Evolutionary conservation across 2,329 filamentous ascomycete genomes (phyloP).

Genomic region (Botrytis squamosa): DNA sequence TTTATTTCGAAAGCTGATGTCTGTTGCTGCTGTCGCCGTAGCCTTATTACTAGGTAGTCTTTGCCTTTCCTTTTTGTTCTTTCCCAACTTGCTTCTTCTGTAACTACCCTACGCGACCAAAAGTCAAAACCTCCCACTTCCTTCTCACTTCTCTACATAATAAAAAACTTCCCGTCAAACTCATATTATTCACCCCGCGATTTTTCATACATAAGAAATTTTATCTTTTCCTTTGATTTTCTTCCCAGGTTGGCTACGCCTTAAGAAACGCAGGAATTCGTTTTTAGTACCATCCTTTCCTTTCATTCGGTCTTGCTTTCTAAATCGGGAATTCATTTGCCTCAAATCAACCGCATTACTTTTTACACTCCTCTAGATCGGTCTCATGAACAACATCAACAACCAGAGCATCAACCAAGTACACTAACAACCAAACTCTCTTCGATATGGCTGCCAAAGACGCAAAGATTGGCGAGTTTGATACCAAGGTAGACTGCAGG

Average conservation of each 20-base stretch:
- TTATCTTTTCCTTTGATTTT: not conserved
- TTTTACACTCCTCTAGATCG: not conserved
- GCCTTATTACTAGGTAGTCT: not conserved
- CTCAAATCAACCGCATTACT: not conserved
- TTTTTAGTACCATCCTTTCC: not conserved
- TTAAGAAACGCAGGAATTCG: not conserved
- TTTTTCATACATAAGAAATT: not conserved
- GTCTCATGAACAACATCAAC: too few relatives aligned
- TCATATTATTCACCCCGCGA: not conserved
- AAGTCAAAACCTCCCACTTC: too few relatives aligned
- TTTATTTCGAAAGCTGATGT: not conserved
- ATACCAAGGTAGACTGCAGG: conserved; percentile 14
- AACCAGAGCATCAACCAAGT: not conserved
- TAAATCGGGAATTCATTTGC: not conserved
- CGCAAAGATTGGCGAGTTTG: not conserved
- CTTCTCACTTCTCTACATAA: not conserved
- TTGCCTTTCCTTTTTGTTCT: not conserved
- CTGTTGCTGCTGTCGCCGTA: not conserved
- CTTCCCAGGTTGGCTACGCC: not conserved
- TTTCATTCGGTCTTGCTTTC: not conserved
- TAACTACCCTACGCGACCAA: not conserved
- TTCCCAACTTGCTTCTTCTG: not conserved
- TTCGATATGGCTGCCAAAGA: not conserved
- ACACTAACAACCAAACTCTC: too few relatives aligned
- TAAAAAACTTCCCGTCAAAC: not conserved